Conservation (phyloP, 2,329 filamentous ascomycete genomes). For the Cladophialophora chaetospira region DNA sequence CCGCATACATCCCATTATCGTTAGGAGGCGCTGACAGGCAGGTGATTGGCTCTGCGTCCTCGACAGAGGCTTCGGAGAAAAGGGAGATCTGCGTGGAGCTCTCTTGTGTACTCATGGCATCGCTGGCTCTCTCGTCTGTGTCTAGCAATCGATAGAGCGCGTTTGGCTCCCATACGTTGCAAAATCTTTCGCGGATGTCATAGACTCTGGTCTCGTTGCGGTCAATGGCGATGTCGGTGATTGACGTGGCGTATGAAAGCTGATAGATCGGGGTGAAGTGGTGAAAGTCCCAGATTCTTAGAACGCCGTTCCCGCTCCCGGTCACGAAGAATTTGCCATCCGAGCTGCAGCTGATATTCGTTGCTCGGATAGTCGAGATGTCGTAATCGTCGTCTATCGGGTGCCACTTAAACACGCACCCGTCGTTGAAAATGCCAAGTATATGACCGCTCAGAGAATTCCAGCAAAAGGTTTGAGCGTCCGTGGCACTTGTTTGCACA, state of each 20-base stretch:
- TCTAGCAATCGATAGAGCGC: constrained; percentile 24
- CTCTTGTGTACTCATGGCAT: constrained; percentile 22
- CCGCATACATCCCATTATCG: constrained; percentile 30
- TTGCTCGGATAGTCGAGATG: too few relatives aligned
- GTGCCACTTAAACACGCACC: too few relatives aligned
- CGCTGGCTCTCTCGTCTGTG: constrained; percentile 28
- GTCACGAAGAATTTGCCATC: too few relatives aligned
- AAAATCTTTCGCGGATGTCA: constrained; percentile 33
- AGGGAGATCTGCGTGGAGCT: constrained; percentile 13
- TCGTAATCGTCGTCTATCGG: too few relatives aligned
- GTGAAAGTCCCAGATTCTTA: constrained; percentile 34
- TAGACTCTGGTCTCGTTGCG: constrained; percentile 35
- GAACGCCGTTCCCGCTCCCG: too few relatives aligned
- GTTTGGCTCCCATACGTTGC: constrained; percentile 38
- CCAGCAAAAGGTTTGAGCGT: too few relatives aligned
- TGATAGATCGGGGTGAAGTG: constrained; percentile 32
- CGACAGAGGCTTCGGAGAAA: constrained; percentile 1
- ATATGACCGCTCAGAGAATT: too few relatives aligned
- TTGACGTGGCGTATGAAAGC: constrained; percentile 26
- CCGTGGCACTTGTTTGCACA: too few relatives aligned
- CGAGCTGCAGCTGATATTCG: too few relatives aligned
- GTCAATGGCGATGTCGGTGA: constrained; percentile 34
- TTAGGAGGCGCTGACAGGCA: constrained; percentile 23
- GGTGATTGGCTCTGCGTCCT: constrained; percentile 32
- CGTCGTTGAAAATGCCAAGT: too few relatives aligned